Evolutionary conservation across 768 basidiomycete genomes (phyloP).

Genomic region (Piloderma croceum): DNA sequence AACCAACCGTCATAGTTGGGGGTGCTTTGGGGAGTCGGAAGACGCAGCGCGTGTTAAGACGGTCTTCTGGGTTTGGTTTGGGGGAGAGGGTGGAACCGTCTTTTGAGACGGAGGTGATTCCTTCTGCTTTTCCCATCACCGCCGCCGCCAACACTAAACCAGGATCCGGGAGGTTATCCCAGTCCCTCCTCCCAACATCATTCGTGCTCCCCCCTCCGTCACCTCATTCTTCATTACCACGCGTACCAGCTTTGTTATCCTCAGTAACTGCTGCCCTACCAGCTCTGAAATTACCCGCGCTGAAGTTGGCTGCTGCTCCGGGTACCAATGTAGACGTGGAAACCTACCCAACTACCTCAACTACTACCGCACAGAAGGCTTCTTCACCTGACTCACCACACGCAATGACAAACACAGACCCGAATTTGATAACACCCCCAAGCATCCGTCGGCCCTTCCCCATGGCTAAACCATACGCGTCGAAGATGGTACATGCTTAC

Average conservation of each 20-base stretch:
- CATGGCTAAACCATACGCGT: conserved; percentile 63
- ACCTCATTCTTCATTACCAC: conserved; percentile 59
- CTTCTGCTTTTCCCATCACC: conserved; percentile 25
- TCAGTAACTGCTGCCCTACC: conserved; percentile 18
- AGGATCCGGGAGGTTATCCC: conserved; percentile 21
- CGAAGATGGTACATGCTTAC: conserved; percentile 73
- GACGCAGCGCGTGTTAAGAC: conserved; percentile 38
- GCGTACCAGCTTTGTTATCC: conserved; percentile 36
- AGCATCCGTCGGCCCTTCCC: conserved; percentile 50
- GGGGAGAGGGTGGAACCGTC: conserved; percentile 32
- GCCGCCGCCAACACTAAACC: conserved; percentile 17
- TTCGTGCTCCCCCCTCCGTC: conserved; percentile 79
- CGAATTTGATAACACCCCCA: conserved; percentile 29
- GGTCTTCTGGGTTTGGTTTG: conserved; percentile 28
- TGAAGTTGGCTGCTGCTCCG: not conserved
- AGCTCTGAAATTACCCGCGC: not conserved
- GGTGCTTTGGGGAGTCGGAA: conserved; percentile 43
- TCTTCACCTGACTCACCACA: conserved; percentile 1
- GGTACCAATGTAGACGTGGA: too few relatives aligned
- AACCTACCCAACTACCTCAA: too few relatives aligned
- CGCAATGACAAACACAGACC: not conserved
- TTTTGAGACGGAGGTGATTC: conserved; percentile 51
- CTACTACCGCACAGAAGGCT: conserved; percentile 20
- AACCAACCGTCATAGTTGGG: conserved; percentile 41
- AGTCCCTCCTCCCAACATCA: conserved; percentile 57